Percentiles rank a stretch among this genome's conserved stretches.
Conservation (phyloP, 2,329 filamentous ascomycete genomes). For the Aspergillus versicolor region DNA sequence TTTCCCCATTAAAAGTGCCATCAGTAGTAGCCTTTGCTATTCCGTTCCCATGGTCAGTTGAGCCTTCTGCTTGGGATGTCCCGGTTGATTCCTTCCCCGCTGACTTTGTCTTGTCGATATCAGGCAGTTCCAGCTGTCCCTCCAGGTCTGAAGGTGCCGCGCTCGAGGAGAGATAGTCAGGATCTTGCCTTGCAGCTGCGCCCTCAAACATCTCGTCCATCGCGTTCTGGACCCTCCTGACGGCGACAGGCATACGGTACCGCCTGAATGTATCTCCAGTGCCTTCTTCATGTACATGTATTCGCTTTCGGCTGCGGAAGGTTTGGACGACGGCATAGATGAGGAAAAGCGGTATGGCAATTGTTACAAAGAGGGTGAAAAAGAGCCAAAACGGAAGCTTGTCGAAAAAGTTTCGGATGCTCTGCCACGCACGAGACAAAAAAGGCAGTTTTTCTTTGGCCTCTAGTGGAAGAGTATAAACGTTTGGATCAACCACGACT, state of each 20-base stretch:
- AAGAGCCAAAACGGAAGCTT: constrained; percentile 64
- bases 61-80: neutral
- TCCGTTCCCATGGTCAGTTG: neutral
- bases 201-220: constrained; percentile 77
- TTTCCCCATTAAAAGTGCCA: neutral
- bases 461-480: constrained; percentile 30
- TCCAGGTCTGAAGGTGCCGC: constrained; percentile 33
- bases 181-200: constrained; percentile 65
- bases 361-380: constrained; percentile 68
- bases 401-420: constrained; percentile 43
- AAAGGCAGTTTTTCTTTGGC: constrained; percentile 15
- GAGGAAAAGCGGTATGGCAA: constrained; percentile 70
- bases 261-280: constrained; percentile 65
- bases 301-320: constrained; percentile 69
- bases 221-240: constrained; percentile 71
- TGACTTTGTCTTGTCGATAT: neutral
- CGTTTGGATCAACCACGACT: constrained; percentile 66
- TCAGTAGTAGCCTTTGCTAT: neutral
- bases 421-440: constrained; percentile 35
- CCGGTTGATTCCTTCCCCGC: neutral
- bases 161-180: constrained; percentile 66
- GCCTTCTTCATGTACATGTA: constrained; percentile 72
- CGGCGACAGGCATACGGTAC: constrained; percentile 74
- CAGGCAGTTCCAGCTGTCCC: neutral
- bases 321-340: constrained; percentile 76